These are phyloP conservation scores for Lindgomyces ingoldianus DNA, from an alignment of 495 filamentous ascomycete species.

Conservation along the genomic window DNA sequence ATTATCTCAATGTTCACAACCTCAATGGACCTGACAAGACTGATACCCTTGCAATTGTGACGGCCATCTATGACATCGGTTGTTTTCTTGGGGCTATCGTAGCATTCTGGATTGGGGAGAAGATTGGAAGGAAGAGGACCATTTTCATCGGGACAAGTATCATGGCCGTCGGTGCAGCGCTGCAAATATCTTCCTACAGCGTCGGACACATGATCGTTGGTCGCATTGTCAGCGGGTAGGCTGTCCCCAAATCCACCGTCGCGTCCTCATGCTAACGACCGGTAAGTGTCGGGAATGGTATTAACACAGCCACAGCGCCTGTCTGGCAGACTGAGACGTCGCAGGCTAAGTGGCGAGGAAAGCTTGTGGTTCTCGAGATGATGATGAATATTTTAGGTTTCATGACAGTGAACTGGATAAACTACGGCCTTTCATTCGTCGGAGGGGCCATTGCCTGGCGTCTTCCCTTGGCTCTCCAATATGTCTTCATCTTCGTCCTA, in stretches of 20 bases:
- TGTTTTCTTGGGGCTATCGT: constrained; percentile 50
- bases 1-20: not conserved
- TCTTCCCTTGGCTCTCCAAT: constrained; percentile 61
- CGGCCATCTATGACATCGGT: constrained; percentile 56
- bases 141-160: constrained; percentile 48
- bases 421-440: constrained; percentile 46
- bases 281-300: not conserved
- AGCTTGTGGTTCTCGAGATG: not conserved
- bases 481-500: constrained; percentile 58
- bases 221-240: no score
- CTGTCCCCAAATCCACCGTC: no score
- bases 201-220: not conserved
- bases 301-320: not conserved
- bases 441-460: constrained; percentile 54
- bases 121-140: constrained; percentile 50
- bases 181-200: not conserved
- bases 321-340: not conserved
- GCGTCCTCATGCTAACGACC: no score
- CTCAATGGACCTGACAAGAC: no score
- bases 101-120: constrained; percentile 51
- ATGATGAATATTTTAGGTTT: not conserved
- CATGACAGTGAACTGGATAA: constrained; percentile 7
- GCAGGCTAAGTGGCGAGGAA: not conserved
- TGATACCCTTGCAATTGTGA: constrained; percentile 54
- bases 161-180: constrained; percentile 49